Base-by-base conservation (phyloP, 2,329 filamentous ascomycete genomes). In the Colletotrichum orchidophilum region DNA sequence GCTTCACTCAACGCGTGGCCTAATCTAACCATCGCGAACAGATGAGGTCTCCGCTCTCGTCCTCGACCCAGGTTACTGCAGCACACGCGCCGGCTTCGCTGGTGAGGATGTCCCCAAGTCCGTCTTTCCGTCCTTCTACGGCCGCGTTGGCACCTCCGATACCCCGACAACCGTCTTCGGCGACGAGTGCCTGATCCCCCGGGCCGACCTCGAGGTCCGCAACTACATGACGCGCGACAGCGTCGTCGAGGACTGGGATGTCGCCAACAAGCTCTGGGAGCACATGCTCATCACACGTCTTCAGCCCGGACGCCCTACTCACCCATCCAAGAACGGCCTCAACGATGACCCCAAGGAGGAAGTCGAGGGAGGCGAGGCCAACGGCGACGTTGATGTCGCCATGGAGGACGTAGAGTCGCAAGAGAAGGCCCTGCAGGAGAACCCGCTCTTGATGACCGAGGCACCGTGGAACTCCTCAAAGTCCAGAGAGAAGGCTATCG, bases 1-100 rank as follows among this genome's bases (percentile, higher is more conserved):
- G 49, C 70, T 61, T 27, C 46, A 62, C 62, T 62, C 63, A 63
- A 61, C 27, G 67, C 67, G 39, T 62, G 33, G 21, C 46, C 39
- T 4, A 53, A 24, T 39, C 64, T 66, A 35, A 62, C 54, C 53
- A 50, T 55, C 54, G 50, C 71, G 55, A 54, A 69, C 77, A 97
- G 96, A 99, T 86, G 96, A 99, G 86, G 95, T 99, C 75, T 97
- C 95, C 42, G 97, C 97, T 63, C 93, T 99, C 76, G 94, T 99
- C 46, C 94, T 99, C 79, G 96, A 99, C 80, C 94, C 96, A 3
- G 96, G 97, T 73, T 98, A 95, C 84, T 94, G 93, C 79, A 92
- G 91, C 76, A 95, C 94, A 50, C 95, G 97, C 83, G 96, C 95
- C 71, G 96, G 96, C 70, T 99, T 98, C 79, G 97, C 97, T 13